A percentile compares a stretch with the other conserved stretches of the same genome.
phyloP scores from a whole-genome alignment of 352 stramenopile species.

The Elongisporangium prolatum region DNA sequence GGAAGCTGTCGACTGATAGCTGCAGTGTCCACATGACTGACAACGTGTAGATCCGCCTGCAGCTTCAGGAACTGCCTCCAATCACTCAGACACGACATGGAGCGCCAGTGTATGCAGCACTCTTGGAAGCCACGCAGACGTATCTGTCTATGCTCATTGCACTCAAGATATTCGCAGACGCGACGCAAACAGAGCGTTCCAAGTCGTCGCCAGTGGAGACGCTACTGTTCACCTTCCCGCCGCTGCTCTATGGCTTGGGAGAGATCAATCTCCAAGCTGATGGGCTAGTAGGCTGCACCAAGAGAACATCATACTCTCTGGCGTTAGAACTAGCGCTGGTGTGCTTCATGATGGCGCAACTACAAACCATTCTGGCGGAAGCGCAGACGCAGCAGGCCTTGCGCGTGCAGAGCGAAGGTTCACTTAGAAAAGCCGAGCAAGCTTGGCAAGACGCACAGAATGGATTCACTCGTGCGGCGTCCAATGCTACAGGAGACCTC shows the following conservation, averaged over 20 bases:
- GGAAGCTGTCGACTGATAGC: background rate
- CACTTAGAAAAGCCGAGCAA: constrained; percentile 25
- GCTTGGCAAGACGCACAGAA: constrained; percentile 20
- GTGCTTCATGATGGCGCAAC: constrained; percentile 29
- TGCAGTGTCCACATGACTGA: too few relatives aligned
- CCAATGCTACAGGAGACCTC: background rate
- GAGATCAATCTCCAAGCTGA: constrained; percentile 25
- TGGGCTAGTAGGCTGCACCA: constrained; percentile 21
- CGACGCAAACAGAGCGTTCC: background rate
- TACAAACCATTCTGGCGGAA: constrained; percentile 27
- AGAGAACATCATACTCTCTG: constrained; percentile 14
- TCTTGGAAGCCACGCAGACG: constrained; percentile 30
- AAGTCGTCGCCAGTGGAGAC: background rate
- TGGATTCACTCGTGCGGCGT: background rate
- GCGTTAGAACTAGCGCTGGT: constrained; percentile 33
- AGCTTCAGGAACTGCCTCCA: constrained; percentile 38
- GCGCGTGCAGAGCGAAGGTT: constrained; percentile 2
- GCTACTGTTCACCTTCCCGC: constrained; percentile 20
- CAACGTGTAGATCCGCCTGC: constrained; percentile 35
- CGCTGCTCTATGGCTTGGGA: constrained; percentile 45
- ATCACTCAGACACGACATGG: constrained; percentile 19
- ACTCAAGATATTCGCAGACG: constrained; percentile 23
- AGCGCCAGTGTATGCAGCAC: constrained; percentile 13
- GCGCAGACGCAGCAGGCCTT: constrained; percentile 13
- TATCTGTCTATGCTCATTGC: constrained; percentile 40